Conservation (phyloP, 768 basidiomycete species). For the Pisolithus orientalis region DNA sequence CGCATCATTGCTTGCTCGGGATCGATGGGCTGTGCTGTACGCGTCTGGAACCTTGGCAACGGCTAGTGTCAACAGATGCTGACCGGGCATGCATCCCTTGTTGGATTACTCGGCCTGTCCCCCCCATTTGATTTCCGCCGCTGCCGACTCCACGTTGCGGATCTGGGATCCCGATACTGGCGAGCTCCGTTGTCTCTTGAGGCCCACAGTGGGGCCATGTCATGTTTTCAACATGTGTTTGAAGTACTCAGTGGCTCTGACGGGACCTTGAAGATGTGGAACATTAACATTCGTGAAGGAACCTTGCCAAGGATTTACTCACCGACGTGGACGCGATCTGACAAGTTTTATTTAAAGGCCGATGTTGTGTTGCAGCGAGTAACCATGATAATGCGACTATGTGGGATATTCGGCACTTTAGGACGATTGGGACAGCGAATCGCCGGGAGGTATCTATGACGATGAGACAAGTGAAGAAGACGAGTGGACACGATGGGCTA, state of each 20-base stretch:
- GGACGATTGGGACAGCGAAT: slow-evolving; percentile 79
- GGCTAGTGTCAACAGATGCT: slow-evolving; percentile 78
- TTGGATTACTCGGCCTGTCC: slow-evolving; percentile 87
- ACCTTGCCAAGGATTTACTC: slow-evolving; percentile 78
- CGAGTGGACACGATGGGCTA: slow-evolving; percentile 68
- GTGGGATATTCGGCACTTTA: slow-evolving; percentile 89
- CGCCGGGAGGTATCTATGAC: slow-evolving; percentile 69
- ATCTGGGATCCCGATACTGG: slow-evolving; percentile 91
- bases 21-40: slow-evolving; percentile 96
- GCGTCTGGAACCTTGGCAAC: slow-evolving; percentile 84
- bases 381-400: slow-evolving; percentile 73
- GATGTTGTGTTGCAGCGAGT: slow-evolving; percentile 93
- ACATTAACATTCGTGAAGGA: slow-evolving; percentile 85
- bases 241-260: slow-evolving; percentile 95
- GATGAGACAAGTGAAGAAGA: slow-evolving; percentile 49
- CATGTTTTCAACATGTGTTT: slow-evolving; percentile 98
- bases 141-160: slow-evolving; percentile 91
- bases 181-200: slow-evolving; percentile 72
- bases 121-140: slow-evolving; percentile 92
- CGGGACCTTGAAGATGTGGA: slow-evolving; percentile 98
- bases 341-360: slow-evolving; percentile 94
- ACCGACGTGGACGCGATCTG: slow-evolving; percentile 93
- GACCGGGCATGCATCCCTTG: slow-evolving; percentile 89
- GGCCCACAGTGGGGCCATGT: slow-evolving; percentile 95
- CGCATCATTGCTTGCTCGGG: slow-evolving; percentile 93